Conservation (phyloP, 306 rosid genomes). For the Arachis stenosperma region DNA sequence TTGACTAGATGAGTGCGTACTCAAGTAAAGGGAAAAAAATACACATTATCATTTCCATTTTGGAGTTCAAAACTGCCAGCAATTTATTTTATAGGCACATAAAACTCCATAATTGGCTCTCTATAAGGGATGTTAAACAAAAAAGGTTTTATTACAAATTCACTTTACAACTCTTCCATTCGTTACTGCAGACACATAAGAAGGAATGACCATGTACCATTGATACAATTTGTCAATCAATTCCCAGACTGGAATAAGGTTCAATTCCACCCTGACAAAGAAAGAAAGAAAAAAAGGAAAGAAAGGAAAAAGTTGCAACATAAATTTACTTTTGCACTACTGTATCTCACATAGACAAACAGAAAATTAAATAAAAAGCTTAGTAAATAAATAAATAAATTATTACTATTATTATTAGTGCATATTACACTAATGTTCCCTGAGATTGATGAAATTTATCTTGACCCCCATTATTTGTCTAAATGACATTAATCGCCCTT, state of each 20-base stretch:
- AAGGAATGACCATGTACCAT: constrained; percentile 44
- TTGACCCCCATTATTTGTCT: no score
- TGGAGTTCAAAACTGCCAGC: constrained; percentile 27
- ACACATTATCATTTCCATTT: constrained; percentile 6
- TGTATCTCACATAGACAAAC: constrained; percentile 5
- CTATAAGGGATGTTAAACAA: constrained; percentile 12
- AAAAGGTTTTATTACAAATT: constrained; percentile 28
- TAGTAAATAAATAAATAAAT: neutral
- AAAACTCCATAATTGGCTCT: constrained; percentile 18
- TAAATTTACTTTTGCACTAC: constrained; percentile 35
- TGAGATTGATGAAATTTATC: no score
- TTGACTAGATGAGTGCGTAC: constrained; percentile 22
- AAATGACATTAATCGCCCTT: no score
- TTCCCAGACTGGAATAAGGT: constrained; percentile 64
- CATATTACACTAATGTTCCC: no score
- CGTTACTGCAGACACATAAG: constrained; percentile 43
- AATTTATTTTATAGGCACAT: constrained; percentile 10
- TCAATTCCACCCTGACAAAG: constrained; percentile 62
- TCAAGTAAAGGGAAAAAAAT: neutral
- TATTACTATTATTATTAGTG: no score
- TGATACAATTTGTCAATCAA: constrained; percentile 58
- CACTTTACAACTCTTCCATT: constrained; percentile 29
- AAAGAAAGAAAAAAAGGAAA: constrained; percentile 17
- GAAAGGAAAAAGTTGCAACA: constrained; percentile 31
- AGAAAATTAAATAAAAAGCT: neutral